These are phyloP conservation scores for Diplogelasinospora grovesii DNA, from an alignment of 495 filamentous ascomycete species.

Conservation along the genomic window DNA sequence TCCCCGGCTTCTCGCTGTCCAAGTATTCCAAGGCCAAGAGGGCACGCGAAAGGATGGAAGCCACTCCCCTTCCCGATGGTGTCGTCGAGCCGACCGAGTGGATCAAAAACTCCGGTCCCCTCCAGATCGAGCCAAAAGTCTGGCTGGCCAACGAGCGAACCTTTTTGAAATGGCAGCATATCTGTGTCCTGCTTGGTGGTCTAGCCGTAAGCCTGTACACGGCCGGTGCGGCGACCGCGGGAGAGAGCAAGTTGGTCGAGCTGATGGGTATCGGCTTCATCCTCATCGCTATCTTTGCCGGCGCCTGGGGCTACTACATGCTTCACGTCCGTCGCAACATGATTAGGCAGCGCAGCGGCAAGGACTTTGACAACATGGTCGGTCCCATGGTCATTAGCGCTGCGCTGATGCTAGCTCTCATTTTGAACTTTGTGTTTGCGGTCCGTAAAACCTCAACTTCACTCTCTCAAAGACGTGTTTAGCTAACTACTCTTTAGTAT, in stretches of 20 bases:
- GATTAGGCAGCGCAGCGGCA: conserved; percentile 77
- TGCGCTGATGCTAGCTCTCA: conserved; percentile 69
- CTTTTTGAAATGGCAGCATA: conserved; percentile 96
- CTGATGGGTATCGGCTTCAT: conserved; percentile 76
- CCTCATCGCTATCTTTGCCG: conserved; percentile 71
- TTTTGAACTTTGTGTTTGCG: conserved; percentile 86
- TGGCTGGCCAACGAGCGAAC: conserved; percentile 98
- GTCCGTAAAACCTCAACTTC: neutral
- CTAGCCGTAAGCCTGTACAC: conserved; percentile 82
- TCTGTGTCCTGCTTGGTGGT: conserved; percentile 75
- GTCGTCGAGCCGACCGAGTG: conserved; percentile 74
- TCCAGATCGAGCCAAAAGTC: conserved; percentile 92
- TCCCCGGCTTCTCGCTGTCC: conserved; percentile 69
- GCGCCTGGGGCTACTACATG: conserved; percentile 81
- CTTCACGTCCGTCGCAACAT: conserved; percentile 67
- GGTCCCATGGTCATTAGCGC: conserved; percentile 80
- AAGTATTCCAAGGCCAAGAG: conserved; percentile 55
- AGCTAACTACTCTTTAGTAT: conserved; percentile 17
- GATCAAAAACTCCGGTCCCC: conserved; percentile 87
- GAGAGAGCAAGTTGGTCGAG: conserved; percentile 56
- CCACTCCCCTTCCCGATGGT: conserved; percentile 61
- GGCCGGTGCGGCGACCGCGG: too few relatives aligned
- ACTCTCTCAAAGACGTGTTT: neutral
- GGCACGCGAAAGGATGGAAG: conserved; percentile 12
- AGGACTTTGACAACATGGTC: conserved; percentile 81